Base-by-base conservation (phyloP, 2,329 filamentous ascomycete genomes). In the Fusarium miscanthi region DNA sequence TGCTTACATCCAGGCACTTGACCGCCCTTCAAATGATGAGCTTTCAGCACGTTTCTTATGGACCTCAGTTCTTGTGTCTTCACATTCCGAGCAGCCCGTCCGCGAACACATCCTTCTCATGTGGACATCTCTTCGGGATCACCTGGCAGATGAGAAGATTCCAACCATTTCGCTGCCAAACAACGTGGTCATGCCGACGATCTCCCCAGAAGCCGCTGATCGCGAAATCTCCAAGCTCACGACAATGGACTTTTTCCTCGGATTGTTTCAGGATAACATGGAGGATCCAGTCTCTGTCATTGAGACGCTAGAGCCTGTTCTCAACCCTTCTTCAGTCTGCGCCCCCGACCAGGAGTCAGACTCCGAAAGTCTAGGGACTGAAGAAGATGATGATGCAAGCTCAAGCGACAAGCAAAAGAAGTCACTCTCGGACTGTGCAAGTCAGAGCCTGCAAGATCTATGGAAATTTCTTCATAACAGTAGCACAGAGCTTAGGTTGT, bases 221-320 rank as follows among this genome's bases (percentile, higher is more conserved):
- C 91, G 94, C 60, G 95, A 99, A 79, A 92, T 98, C 31, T 95
- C 94, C 17, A 94, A 95, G 76, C 87, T 98, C 38, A 97, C 94
- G 19, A 98, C 95, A 1, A 96, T 97, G 89, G 95, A 98, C 78
- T 98, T 98, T 80, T 98, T 99, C 81, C 87, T 94, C 56, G 93
- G 91, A 41, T 89, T 99, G 2, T 98, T 98, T 79, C 92, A 93
- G 66, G 91, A 94, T 41, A 92, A 96, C 63, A 89, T 91, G 65
- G 90, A 92, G 51, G 92, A 98, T 74, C 93, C 95, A 0, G 88
- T 95, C 17, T 88, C 91, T 9, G 90, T 98, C 25, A 98, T 99
- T 65, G 94, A 98, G 77, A 96, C 91, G 33, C 84, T 99, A 40
- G 96, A 99, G 78, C 96, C 96, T 8, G 93, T 99, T 14, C 85